A percentile compares a stretch with the other conserved stretches of the same genome.
Evolutionary conservation across 2,329 filamentous ascomycete species (phyloP).

Genomic region (Trichoderma koningiopsis): DNA sequence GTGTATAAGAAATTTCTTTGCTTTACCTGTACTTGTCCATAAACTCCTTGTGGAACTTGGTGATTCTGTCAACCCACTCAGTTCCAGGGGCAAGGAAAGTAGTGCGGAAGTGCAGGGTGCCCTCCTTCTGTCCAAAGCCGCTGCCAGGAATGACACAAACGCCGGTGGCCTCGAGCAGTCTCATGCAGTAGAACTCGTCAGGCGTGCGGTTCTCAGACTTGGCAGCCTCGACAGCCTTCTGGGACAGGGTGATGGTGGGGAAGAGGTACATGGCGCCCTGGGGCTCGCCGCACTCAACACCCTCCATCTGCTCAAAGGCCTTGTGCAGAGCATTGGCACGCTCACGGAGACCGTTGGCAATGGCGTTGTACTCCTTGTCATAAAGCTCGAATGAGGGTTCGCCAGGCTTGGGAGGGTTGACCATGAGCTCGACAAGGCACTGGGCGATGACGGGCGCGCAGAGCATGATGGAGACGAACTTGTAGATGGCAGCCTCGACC

Average conservation of each 20-base stretch:
- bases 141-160: slow-evolving; percentile 91
- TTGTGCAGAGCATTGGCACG: slow-evolving; percentile 85
- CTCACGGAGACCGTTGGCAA: slow-evolving; percentile 75
- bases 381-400: slow-evolving; percentile 85
- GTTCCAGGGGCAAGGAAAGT: slow-evolving; percentile 96
- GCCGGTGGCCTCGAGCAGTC: slow-evolving; percentile 88
- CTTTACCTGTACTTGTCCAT: slow-evolving; percentile 72
- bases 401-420: slow-evolving; percentile 85
- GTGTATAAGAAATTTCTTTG: not conserved
- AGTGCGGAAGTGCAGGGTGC: slow-evolving; percentile 90
- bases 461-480: slow-evolving; percentile 95
- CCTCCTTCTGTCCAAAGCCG: slow-evolving; percentile 92
- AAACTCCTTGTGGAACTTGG: slow-evolving; percentile 89
- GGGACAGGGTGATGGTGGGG: slow-evolving; percentile 82
- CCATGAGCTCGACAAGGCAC: slow-evolving; percentile 96
- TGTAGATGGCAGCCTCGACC: slow-evolving; percentile 94
- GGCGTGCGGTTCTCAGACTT: slow-evolving; percentile 69
- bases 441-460: slow-evolving; percentile 95
- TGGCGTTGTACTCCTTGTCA: slow-evolving; percentile 79
- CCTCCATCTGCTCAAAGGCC: slow-evolving; percentile 93
- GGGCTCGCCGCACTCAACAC: slow-evolving; percentile 84
- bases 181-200: slow-evolving; percentile 94
- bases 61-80: slow-evolving; percentile 86
- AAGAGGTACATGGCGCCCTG: slow-evolving; percentile 99
- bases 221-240: slow-evolving; percentile 76